Conservation (phyloP, 2,329 filamentous ascomycete genomes). For the Aspergillus clavatus region DNA sequence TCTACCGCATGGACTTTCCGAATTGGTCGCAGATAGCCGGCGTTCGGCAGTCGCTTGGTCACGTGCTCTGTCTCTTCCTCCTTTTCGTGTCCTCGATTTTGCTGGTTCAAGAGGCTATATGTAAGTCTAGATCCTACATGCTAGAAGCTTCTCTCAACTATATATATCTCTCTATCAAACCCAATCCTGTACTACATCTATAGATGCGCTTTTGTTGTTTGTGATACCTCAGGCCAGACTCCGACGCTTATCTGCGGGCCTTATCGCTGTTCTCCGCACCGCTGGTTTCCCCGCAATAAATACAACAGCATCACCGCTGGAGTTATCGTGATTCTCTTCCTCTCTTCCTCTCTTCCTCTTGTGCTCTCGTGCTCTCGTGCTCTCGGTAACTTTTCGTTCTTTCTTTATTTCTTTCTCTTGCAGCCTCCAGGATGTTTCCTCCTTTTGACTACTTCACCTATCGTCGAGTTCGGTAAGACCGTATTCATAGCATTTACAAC, state of each 20-base stretch:
- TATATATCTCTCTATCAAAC: too few relatives aligned
- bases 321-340: too few relatives aligned
- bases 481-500: conserved; percentile 4
- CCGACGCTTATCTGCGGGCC: conserved; percentile 21
- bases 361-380: conserved; percentile 1
- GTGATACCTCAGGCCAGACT: not conserved
- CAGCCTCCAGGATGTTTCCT: conserved; percentile 40
- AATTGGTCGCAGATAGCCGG: conserved; percentile 6
- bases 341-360: conserved; percentile 1
- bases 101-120: not conserved
- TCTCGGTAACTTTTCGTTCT: too few relatives aligned
- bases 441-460: conserved; percentile 67
- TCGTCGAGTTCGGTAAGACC: conserved; percentile 62
- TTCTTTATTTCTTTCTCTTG: not conserved
- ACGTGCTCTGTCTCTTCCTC: conserved; percentile 1
- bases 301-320: too few relatives aligned
- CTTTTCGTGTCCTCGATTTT: not conserved
- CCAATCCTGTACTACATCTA: too few relatives aligned
- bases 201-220: not conserved
- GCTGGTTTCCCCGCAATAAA: conserved; percentile 20
- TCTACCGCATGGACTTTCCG: conserved; percentile 18
- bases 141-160: too few relatives aligned
- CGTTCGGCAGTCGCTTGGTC: conserved; percentile 6
- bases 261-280: conserved; percentile 20
- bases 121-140: too few relatives aligned